Evolutionary conservation across 352 stramenopile genomes (phyloP), one percentile per base, ranked within the genome.

Genomic region (Discostella stelligera): DNA sequence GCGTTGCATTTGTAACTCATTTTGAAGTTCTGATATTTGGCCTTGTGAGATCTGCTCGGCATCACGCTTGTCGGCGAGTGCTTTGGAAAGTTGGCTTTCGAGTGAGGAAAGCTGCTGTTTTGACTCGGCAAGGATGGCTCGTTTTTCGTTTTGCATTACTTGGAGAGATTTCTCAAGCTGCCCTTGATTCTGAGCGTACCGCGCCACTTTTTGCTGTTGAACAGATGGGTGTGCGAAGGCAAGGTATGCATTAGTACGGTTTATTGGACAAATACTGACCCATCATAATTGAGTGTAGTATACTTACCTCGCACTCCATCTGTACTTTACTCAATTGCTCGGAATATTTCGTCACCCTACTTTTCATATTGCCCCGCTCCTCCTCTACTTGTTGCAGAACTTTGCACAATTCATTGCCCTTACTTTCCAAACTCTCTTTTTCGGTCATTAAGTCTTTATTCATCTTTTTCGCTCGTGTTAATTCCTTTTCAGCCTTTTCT

Each of bases 401-500:
- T 5, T 63, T 18, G 13, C 48, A 53, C 30, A 62, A 65, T 14
- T 62, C 37, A 18, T 62, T 58, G 18, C 58, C 60, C 14, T 67
- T 63, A 10, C n/a, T 44, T 32, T 62, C 50, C 14, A 62, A 53
- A 21, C 41, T 50, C 44, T 61, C 56, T 41, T 63, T 75, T 25
- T 77, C 50, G 1, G 3, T 20, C 10, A 14, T 65, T 20, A 58
- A 21, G 8, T 41, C 39, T 16, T 30, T 13, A 44, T 20, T 55
- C 16, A 65, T 49, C 50, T 70, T 52, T 21, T 63, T 27, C 5
- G 37, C 52, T 21, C 50, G 30, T 63, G 46, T 30, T 49, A 46
- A 18, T 27, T 70, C 39, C 66, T 65, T 9, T 23, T 6, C 41
- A 27, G 30, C 25, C 37, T 63, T 10, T 25, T 46, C 21, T 7